Evolutionary conservation across 208 protist genomes (phyloP), one percentile per base, ranked within the genome.

Genomic region (Phytomonas francai): DNA sequence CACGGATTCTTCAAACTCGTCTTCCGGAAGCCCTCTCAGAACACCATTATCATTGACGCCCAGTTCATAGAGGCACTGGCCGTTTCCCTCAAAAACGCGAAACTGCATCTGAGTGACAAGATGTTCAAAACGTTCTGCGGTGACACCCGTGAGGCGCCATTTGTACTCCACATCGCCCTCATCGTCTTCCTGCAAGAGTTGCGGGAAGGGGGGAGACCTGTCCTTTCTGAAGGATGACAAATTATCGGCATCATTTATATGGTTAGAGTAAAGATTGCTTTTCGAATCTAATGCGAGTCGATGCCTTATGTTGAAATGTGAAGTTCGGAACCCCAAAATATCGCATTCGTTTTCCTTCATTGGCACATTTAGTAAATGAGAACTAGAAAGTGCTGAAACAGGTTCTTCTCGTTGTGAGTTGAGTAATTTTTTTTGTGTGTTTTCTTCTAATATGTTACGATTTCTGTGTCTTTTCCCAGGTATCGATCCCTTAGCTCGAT

Each of bases 131-230:
- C 97, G 82, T 12, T 77, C 68, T 14, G 72, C 64, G 0, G 92
- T 89, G 63, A 94, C 71, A 29, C 70, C 78, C 0, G 92, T 85
- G 12, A 98, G 85, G 30, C 97, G 92, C 87, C 92, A 97, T 78
- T 98, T 98, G 81, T 98, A 98, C 80, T 98, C 96, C 39, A 98
- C 84, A 78, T 96, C 90, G 28, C 97, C 97, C 65, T 96, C 89
- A 39, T 98, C 94, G 45, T 95, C 84, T 69, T 98, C 97, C 34
- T 81, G 79, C 19, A 49, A 63, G 12, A 98, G 83, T 11, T 67
- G 67, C 12, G 61, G 45, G 14, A 19, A 29, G 16, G 11, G 31
- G 27, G 36, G 11, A 45, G 19, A 14, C 39, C 1, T 16, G 39
- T 45, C 6, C 11, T 2, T 14, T 45, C 39, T 45, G 12, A 11